Conservation (phyloP, 2,329 filamentous ascomycete genomes). For the Fusarium avenaceum region DNA sequence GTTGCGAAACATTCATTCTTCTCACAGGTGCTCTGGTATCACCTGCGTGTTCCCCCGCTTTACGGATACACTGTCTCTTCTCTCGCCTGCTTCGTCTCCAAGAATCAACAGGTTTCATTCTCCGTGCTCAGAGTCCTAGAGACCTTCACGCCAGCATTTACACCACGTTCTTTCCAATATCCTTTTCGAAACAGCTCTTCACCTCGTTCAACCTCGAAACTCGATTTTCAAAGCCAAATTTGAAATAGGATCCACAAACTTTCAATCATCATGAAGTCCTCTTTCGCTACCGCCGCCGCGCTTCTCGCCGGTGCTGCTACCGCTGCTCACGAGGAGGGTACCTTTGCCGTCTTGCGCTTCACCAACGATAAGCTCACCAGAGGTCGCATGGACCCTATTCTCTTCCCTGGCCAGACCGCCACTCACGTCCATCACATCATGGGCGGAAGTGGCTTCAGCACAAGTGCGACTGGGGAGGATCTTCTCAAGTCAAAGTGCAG, state of each 20-base stretch:
- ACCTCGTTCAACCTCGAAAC: constrained; percentile 8
- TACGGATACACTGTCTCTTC: constrained; percentile 22
- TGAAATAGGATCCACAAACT: constrained; percentile 13
- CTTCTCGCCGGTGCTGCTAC: constrained; percentile 56
- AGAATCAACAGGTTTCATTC: constrained; percentile 39
- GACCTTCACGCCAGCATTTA: constrained; percentile 35
- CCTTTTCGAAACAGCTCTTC: background rate
- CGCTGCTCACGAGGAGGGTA: constrained; percentile 61
- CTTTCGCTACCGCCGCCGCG: constrained; percentile 51
- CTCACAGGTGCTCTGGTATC: constrained; percentile 55
- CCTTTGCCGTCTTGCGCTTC: constrained; percentile 79
- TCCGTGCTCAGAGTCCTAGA: constrained; percentile 45
- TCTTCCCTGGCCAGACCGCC: constrained; percentile 70
- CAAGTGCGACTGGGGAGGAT: constrained; percentile 71
- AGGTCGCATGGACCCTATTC: constrained; percentile 76
- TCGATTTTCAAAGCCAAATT: constrained; percentile 4
- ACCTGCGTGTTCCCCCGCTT: constrained; percentile 43
- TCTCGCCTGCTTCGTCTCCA: constrained; percentile 27
- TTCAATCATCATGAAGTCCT: constrained; percentile 54
- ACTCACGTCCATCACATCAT: constrained; percentile 78
- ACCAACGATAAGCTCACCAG: constrained; percentile 73
- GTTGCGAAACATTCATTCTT: constrained; percentile 48
- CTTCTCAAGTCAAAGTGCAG: constrained; percentile 75
- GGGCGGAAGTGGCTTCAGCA: constrained; percentile 76
- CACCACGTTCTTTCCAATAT: constrained; percentile 16